phyloP scores from a whole-genome alignment of 495 filamentous ascomycete genomes.

The Podospora bellae-mahoneyi region DNA sequence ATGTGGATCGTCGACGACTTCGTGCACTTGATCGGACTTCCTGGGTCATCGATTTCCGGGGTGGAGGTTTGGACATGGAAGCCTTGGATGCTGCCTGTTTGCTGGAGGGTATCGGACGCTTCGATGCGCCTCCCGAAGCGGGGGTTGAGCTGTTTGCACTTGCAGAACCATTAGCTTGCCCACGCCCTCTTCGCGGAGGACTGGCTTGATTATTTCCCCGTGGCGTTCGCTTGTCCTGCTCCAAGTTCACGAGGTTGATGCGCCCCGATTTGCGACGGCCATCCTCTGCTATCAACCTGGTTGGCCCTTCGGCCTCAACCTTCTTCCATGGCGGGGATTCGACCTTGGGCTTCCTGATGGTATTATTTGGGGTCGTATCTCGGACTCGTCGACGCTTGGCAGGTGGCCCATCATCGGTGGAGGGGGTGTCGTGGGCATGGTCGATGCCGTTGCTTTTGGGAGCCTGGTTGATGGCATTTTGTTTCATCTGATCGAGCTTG shows the following conservation, averaged over 20 bases:
- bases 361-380: constrained; percentile 36
- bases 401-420: constrained; percentile 51
- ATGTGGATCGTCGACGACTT: constrained; percentile 33
- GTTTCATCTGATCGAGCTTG: constrained; percentile 7
- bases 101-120: constrained; percentile 19
- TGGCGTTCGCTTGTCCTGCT: constrained; percentile 61
- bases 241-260: constrained; percentile 69
- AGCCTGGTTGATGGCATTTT: constrained; percentile 7
- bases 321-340: constrained; percentile 94
- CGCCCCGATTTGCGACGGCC: constrained; percentile 84
- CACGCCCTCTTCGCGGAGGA: constrained; percentile 19
- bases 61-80: constrained; percentile 15
- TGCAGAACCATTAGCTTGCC: constrained; percentile 20
- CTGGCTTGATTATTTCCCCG: constrained; percentile 37
- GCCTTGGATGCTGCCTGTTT: constrained; percentile 23
- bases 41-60: constrained; percentile 21
- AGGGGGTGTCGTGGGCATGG: constrained; percentile 12
- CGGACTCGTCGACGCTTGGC: constrained; percentile 71
- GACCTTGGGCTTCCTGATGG: constrained; percentile 42
- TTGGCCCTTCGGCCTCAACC: constrained; percentile 78
- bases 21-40: constrained; percentile 30
- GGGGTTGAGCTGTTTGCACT: constrained; percentile 16
- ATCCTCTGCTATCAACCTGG: constrained; percentile 68
- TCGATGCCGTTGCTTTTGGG: constrained; percentile 25
- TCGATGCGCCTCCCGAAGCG: constrained; percentile 13